Conservation (phyloP, 2,329 filamentous ascomycete genomes). For the Xylaria digitata region DNA sequence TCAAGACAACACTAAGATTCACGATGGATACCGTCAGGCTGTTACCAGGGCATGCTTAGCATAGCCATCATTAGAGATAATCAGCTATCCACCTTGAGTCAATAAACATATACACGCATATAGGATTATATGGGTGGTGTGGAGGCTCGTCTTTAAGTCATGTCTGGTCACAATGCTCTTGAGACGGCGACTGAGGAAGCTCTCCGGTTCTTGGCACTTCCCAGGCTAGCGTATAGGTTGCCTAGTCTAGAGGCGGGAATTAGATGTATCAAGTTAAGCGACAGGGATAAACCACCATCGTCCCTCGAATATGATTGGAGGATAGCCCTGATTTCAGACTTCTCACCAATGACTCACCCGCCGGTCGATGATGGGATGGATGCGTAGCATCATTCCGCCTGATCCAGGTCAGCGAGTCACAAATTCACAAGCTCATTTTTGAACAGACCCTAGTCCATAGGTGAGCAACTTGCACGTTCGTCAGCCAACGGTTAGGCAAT, state of each 20-base stretch:
- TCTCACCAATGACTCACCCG: conserved; percentile 37
- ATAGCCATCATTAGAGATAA: neutral
- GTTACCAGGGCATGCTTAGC: conserved; percentile 13
- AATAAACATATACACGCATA: conserved; percentile 3
- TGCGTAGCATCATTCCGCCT: conserved; percentile 27
- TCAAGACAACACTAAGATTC: conserved; percentile 15
- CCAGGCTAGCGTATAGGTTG: conserved; percentile 22
- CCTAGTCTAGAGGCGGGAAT: conserved; percentile 23
- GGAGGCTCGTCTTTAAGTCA: conserved; percentile 6
- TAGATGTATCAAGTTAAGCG: conserved; percentile 20
- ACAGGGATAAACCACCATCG: conserved; percentile 16
- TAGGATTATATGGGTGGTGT: conserved; percentile 26
- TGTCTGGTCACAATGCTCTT: conserved; percentile 4
- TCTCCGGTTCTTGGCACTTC: conserved; percentile 20
- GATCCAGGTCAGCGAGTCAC: conserved; percentile 35
- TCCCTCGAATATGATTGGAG: conserved; percentile 28
- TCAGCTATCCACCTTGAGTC: conserved; percentile 11
- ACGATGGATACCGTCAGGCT: conserved; percentile 8
- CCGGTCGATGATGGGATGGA: conserved; percentile 29
- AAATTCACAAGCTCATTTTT: conserved; percentile 25
- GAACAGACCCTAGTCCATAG: conserved; percentile 14
- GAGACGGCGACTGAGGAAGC: conserved; percentile 11
- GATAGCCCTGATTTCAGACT: conserved; percentile 10
- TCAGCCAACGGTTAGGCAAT: conserved; percentile 27
- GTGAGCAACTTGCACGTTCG: conserved; percentile 30